phyloP scores from a whole-genome alignment of 768 basidiomycete species.

The Floccularia luteovirens region DNA sequence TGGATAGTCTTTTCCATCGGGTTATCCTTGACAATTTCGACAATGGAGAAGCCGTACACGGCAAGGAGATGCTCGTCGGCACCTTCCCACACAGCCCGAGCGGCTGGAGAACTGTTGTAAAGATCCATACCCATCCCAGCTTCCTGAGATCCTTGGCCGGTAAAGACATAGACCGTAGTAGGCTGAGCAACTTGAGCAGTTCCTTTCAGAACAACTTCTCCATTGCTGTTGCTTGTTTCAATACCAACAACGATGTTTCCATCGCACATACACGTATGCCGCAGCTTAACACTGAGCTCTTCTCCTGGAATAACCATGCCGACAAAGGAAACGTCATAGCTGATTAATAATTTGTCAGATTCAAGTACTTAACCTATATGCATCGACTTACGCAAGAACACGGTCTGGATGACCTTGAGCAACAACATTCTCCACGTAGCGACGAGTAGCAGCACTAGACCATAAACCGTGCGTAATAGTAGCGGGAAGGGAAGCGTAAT shows the following conservation, averaged over 20 bases:
- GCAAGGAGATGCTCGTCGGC: conserved; percentile 90
- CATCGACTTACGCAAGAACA: conserved; percentile 65
- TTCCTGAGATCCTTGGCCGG: conserved; percentile 97
- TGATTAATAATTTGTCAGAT: conserved; percentile 17
- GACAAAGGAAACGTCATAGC: conserved; percentile 92
- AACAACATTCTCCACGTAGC: conserved; percentile 88
- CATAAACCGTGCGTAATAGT: conserved; percentile 99
- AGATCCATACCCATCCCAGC: conserved; percentile 99
- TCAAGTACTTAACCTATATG: conserved; percentile 4
- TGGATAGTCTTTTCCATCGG: conserved; percentile 98
- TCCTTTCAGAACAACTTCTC: conserved; percentile 90
- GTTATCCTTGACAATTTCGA: conserved; percentile 98
- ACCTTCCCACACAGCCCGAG: conserved; percentile 94
- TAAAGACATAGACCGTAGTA: conserved; percentile 93
- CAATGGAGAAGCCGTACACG: conserved; percentile 97
- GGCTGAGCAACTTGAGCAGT: conserved; percentile 92
- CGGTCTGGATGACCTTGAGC: conserved; percentile 91
- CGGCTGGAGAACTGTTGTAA: conserved; percentile 87
- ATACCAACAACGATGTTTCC: conserved; percentile 92
- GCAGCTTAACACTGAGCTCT: conserved; percentile 78
- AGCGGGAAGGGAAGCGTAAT: conserved; percentile 85
- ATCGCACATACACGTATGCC: conserved; percentile 85
- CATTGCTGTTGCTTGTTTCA: conserved; percentile 74
- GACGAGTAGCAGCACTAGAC: conserved; percentile 91
- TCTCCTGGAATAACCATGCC: conserved; percentile 96